Base-by-base conservation (phyloP, 768 basidiomycete species). In the Pulveroboletus ravenelii region DNA sequence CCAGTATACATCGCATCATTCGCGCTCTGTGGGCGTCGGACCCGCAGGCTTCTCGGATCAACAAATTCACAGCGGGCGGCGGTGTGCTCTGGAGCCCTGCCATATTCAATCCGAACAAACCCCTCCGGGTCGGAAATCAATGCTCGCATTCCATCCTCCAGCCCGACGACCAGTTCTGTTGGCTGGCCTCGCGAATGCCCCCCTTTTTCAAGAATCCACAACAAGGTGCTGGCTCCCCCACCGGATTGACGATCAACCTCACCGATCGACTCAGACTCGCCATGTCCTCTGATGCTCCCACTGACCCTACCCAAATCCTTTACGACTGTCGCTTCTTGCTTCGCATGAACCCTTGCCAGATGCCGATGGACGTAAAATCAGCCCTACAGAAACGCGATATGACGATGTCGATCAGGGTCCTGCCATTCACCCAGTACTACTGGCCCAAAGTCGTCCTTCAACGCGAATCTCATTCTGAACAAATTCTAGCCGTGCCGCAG, bases 301-400 rank as follows among this genome's bases (percentile, higher is more conserved):
- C 56, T 3, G 17, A 49, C 3, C 36, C 58, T 9, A 35, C 74
- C 13, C 68, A 76, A 20, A 43, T 82, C 12, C 67, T 89, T 27
- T 88, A 79, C 60, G 87, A 90, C 62, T 73, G 74, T 56, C 81
- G 88, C 6, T 90, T 86, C 63, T 57, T 80, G 3, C 44, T 89
- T 38, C 60, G 58, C 17, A 72, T 87, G 55, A 52, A 77, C 50
- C 58, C 79, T 13, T 55, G 57, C 31, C 68, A 58, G 37, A 72
- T 82, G 18, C 81, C 83, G 2, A 18, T 48, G 2, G 41, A 63
- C 8, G 32, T 85, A 3, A 50, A 58, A n/a, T 47, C 52, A 17
- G 58, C 57, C 31, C 47, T 80, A 35, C 18, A 54, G 6, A 43
- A 58, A 42, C 50, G 45, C 13, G 52, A 55, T 6, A 32, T 50